These are phyloP conservation scores for Solanum chacoense DNA, from an alignment of 305 asterid genomes.

Conservation along the genomic window DNA sequence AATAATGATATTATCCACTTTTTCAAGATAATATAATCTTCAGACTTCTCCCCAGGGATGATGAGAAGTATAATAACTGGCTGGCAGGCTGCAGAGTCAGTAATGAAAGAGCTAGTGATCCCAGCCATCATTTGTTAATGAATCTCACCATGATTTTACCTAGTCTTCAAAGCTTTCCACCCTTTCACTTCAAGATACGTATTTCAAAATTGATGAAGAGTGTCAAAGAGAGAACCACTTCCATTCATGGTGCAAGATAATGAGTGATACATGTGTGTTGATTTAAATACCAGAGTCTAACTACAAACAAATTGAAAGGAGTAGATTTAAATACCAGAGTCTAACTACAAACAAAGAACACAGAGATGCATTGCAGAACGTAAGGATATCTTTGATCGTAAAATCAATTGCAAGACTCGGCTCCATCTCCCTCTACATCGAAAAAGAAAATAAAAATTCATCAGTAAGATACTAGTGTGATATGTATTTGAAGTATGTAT, in stretches of 20 bases:
- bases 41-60: neutral
- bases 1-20: neutral
- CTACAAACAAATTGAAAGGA: neutral
- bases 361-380: neutral
- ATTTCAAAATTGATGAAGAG: neutral
- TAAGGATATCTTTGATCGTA: constrained; percentile 75
- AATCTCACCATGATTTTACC: neutral
- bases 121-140: neutral
- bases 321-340: neutral
- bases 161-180: neutral
- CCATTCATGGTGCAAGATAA: neutral
- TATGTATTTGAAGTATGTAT: neutral
- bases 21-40: neutral
- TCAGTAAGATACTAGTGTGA: constrained; percentile 4
- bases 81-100: neutral
- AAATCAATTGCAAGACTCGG: constrained; percentile 82
- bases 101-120: neutral
- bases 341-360: neutral
- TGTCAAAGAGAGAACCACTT: neutral
- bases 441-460: constrained; percentile 7
- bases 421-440: constrained; percentile 74
- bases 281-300: neutral
- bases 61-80: neutral
- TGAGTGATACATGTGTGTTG: neutral
- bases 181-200: neutral